phyloP scores from a whole-genome alignment of 495 filamentous ascomycete species.

The Aspergillus saccharolyticus region DNA sequence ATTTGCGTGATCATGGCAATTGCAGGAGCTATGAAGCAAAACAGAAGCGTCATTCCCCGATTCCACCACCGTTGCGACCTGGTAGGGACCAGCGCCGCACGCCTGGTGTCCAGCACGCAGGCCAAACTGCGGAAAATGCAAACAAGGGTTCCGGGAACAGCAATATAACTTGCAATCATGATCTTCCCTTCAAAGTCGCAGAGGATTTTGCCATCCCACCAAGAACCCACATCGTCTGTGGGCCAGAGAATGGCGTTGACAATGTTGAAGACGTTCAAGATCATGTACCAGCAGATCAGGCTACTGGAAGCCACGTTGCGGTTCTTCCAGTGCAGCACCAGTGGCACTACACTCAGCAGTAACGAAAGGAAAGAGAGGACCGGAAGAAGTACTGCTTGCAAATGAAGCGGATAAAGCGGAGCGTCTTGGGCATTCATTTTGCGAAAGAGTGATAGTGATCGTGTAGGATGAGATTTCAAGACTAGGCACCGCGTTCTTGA shows the following conservation, averaged over 20 bases:
- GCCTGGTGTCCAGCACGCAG: slow-evolving; percentile 59
- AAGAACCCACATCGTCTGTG: slow-evolving; percentile 57
- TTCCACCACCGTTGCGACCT: slow-evolving; percentile 49
- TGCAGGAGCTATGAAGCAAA: slow-evolving; percentile 65
- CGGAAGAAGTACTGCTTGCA: slow-evolving; percentile 35
- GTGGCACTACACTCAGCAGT: slow-evolving; percentile 45
- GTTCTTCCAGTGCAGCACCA: slow-evolving; percentile 39
- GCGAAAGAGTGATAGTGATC: background rate
- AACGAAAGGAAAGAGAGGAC: slow-evolving; percentile 54
- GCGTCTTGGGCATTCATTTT: slow-evolving; percentile 5
- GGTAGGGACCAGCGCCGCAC: slow-evolving; percentile 49
- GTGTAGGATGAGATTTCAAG: background rate
- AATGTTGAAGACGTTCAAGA: slow-evolving; percentile 63
- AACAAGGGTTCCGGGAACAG: slow-evolving; percentile 53
- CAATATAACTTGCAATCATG: slow-evolving; percentile 58
- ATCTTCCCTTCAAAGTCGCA: slow-evolving; percentile 82
- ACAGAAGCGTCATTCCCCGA: slow-evolving; percentile 53
- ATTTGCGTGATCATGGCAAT: slow-evolving; percentile 63
- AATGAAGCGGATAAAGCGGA: slow-evolving; percentile 22
- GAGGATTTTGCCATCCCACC: slow-evolving; percentile 70
- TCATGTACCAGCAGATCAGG: slow-evolving; percentile 59
- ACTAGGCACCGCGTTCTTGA: background rate
- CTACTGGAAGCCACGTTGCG: slow-evolving; percentile 45
- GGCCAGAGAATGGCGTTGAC: slow-evolving; percentile 82
- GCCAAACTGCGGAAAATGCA: slow-evolving; percentile 75